phyloP scores from a whole-genome alignment of 2,329 filamentous ascomycete species.

The Thermoascus crustaceus region DNA sequence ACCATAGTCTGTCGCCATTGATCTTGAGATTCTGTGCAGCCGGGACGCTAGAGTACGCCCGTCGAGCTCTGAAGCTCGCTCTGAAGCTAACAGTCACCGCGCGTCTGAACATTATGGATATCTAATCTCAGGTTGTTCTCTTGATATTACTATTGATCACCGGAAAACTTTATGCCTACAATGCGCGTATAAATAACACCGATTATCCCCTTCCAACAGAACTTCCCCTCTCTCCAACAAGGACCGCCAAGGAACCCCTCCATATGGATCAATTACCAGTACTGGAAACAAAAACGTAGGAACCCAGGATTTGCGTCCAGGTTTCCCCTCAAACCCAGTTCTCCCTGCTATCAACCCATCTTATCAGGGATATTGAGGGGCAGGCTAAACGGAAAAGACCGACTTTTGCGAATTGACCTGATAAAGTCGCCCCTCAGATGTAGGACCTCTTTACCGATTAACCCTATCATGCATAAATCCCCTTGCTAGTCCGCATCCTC shows the following conservation, averaged over 20 bases:
- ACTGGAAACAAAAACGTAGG: background rate
- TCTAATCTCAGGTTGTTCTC: background rate
- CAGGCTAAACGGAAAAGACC: background rate
- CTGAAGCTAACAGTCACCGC: background rate
- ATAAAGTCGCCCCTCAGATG: too few relatives aligned
- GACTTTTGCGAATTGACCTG: background rate
- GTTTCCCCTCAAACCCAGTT: background rate
- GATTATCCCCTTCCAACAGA: background rate
- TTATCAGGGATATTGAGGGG: background rate
- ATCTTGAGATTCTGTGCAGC: conserved; percentile 6
- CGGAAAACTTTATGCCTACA: background rate
- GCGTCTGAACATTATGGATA: background rate
- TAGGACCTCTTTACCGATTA: too few relatives aligned
- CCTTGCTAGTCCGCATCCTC: too few relatives aligned
- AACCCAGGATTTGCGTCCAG: background rate
- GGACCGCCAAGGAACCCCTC: background rate
- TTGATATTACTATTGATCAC: background rate
- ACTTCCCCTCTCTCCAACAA: background rate
- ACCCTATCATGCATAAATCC: too few relatives aligned
- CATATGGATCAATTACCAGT: background rate
- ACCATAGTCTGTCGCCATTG: conserved; percentile 8
- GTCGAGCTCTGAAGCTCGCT: background rate
- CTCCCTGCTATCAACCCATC: background rate
- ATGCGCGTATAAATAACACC: background rate
- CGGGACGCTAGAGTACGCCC: background rate